phyloP scores from a whole-genome alignment of 139 green algal species.

The Micractinium conductrix region DNA sequence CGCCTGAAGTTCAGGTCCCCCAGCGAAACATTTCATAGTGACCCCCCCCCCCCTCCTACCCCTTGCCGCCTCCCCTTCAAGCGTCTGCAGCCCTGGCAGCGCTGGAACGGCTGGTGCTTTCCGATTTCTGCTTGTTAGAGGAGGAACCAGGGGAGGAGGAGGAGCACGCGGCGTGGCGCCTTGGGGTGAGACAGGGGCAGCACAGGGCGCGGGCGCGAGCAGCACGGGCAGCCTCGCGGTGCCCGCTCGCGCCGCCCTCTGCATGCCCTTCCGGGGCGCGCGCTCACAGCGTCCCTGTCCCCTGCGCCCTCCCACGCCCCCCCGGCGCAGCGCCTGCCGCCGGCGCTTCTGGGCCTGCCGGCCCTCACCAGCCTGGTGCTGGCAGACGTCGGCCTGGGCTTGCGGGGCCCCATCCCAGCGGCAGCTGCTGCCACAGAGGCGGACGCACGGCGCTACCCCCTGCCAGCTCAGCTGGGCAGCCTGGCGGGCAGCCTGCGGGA shows the following conservation, averaged over 20 bases:
- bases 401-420: neutral
- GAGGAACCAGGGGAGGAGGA: neutral
- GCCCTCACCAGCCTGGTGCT: conserved; percentile 11
- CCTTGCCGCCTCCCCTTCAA: too few species aligned
- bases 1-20: too few species aligned
- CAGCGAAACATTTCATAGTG: too few species aligned
- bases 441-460: neutral
- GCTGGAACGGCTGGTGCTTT: neutral
- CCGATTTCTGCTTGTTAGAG: neutral
- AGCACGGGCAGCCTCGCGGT: too few species aligned
- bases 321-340: conserved; percentile 6
- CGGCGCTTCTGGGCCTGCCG: neutral
- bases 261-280: too few species aligned
- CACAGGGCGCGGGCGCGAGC: too few species aligned
- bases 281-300: too few species aligned
- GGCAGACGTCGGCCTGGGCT: neutral
- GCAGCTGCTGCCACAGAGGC: neutral
- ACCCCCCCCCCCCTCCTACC: neutral
- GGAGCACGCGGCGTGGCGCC: neutral
- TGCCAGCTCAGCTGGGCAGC: neutral
- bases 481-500: conserved; percentile 3
- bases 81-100: conserved; percentile 6
- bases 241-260: too few species aligned
- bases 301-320: too few species aligned
- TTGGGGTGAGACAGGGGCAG: neutral